Evolutionary conservation across 495 filamentous ascomycete genomes (phyloP).

Genomic region (Lichina pygmaea): DNA sequence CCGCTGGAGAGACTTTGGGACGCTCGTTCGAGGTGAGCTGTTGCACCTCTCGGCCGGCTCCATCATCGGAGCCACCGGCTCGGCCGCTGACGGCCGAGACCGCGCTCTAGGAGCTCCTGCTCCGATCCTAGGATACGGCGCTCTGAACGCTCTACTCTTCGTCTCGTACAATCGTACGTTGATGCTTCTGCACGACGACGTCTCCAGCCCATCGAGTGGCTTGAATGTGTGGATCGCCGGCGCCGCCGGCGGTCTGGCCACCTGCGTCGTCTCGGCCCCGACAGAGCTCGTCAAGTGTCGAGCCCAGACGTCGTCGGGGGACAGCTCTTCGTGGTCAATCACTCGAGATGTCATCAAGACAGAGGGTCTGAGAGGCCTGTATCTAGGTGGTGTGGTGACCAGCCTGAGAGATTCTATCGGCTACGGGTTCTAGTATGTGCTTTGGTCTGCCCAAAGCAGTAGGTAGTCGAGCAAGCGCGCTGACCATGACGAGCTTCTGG

Average conservation of each 20-base stretch:
- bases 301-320: conserved; percentile 29
- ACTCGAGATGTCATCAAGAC: conserved; percentile 27
- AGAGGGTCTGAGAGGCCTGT: conserved; percentile 45
- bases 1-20: conserved; percentile 7
- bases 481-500: conserved; percentile 31
- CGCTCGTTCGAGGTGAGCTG: conserved; percentile 19
- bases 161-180: conserved; percentile 59
- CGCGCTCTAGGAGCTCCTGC: conserved; percentile 33
- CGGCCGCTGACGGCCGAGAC: neutral
- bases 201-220: conserved; percentile 5
- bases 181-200: conserved; percentile 20
- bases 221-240: conserved; percentile 48
- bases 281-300: conserved; percentile 76
- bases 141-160: conserved; percentile 70
- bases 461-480: neutral
- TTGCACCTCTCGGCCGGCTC: neutral
- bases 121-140: conserved; percentile 66
- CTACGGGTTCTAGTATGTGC: conserved; percentile 63
- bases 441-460: neutral
- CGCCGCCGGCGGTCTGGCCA: conserved; percentile 49
- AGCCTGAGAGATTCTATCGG: conserved; percentile 60
- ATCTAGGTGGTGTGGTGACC: conserved; percentile 52
- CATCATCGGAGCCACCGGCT: conserved; percentile 1
- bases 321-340: conserved; percentile 28
- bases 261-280: conserved; percentile 55